Percentiles rank a stretch among this genome's conserved stretches.
These are phyloP conservation scores for Tolypocladium pustulatum DNA, from an alignment of 2,329 filamentous ascomycete species.

Conservation along the genomic window DNA sequence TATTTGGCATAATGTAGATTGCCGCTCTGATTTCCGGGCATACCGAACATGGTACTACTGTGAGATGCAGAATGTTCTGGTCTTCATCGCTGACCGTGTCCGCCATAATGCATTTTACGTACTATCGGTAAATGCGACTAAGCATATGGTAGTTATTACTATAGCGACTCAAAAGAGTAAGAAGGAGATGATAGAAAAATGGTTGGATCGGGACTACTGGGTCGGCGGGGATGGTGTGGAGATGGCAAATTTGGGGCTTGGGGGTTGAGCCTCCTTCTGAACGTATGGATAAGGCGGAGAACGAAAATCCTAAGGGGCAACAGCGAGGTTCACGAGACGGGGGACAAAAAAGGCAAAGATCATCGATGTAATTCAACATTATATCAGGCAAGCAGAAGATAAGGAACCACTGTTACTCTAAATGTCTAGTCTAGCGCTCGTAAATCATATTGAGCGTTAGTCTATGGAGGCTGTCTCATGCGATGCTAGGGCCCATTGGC, in stretches of 20 bases:
- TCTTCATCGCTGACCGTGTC: neutral
- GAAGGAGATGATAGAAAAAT: neutral
- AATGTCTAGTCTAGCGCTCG: too few species aligned
- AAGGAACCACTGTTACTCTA: too few species aligned
- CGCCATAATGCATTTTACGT: neutral
- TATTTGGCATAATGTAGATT: neutral
- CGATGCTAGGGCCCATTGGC: too few species aligned
- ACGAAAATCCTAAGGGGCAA: neutral
- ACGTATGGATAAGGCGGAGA: neutral
- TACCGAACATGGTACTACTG: neutral
- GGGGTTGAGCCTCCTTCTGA: neutral
- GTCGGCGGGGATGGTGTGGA: neutral
- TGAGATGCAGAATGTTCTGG: neutral
- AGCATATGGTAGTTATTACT: neutral
- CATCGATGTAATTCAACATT: too few species aligned
- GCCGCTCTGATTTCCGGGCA: neutral
- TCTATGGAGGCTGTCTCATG: too few species aligned
- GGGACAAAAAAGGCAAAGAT: too few species aligned
- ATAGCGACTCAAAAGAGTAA: neutral
- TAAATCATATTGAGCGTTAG: too few species aligned
- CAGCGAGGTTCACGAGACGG: too few species aligned
- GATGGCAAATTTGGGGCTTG: neutral
- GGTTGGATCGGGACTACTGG: neutral
- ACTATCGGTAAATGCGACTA: neutral
- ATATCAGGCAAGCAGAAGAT: too few species aligned